Evolutionary conservation across 1,139 yeast species (phyloP).

Genomic region (Lodderomyces beijingensis): DNA sequence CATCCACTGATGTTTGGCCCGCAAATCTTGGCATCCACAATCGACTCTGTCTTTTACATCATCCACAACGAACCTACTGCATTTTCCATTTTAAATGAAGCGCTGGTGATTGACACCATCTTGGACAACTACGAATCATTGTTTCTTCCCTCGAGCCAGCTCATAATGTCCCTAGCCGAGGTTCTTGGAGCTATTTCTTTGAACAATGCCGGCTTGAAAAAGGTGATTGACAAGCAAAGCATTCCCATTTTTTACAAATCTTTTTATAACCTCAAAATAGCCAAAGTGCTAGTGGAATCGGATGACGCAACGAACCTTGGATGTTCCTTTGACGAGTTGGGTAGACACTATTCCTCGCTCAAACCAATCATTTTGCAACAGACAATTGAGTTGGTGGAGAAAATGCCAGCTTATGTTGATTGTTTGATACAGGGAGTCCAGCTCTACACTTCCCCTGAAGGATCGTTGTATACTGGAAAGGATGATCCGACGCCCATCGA

Average conservation of each 20-base stretch:
- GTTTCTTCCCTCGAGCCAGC: constrained; percentile 54
- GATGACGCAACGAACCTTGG: constrained; percentile 60
- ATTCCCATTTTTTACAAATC: constrained; percentile 49
- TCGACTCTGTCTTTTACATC: constrained; percentile 67
- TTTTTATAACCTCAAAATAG: constrained; percentile 45
- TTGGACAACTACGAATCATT: constrained; percentile 51
- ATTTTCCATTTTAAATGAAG: constrained; percentile 74
- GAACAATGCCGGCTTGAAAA: constrained; percentile 65
- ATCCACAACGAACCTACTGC: constrained; percentile 93
- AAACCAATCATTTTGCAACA: constrained; percentile 56
- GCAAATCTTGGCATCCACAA: constrained; percentile 56
- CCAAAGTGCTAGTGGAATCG: constrained; percentile 37
- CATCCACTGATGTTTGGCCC: constrained; percentile 67
- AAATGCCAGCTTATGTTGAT: constrained; percentile 38
- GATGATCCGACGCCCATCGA: constrained; percentile 18
- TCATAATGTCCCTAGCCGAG: constrained; percentile 65
- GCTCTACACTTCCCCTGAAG: constrained; percentile 1
- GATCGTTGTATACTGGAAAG: constrained; percentile 39
- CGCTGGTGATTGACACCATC: constrained; percentile 65
- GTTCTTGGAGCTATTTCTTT: constrained; percentile 81
- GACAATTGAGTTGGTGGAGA: constrained; percentile 43
- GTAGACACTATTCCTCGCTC: constrained; percentile 76
- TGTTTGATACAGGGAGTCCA: constrained; percentile 2
- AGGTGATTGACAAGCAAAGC: constrained; percentile 45
- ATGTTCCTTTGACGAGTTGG: constrained; percentile 70